Evolutionary conservation across 352 stramenopile genomes (phyloP).

Genomic region (Pelagophyceae sp.): DNA sequence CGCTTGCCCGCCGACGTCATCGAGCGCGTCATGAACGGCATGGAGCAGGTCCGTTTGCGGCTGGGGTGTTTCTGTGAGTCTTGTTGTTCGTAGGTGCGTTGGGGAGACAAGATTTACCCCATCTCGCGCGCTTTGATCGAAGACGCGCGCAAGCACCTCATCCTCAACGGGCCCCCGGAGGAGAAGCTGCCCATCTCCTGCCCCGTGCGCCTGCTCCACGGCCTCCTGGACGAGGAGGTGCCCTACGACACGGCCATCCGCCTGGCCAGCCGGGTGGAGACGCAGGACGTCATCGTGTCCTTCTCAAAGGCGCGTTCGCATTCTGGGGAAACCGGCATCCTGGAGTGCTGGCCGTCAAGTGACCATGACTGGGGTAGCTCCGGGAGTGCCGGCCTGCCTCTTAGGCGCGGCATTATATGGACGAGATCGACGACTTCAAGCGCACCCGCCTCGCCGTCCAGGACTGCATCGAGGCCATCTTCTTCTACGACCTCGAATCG

Average conservation of each 20-base stretch:
- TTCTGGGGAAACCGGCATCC: too few species aligned
- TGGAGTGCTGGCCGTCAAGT: too few species aligned
- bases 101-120: conserved; percentile 33
- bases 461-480: conserved; percentile 19
- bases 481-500: conserved; percentile 14
- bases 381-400: too few species aligned
- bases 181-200: conserved; percentile 30
- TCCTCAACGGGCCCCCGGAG: conserved; percentile 30
- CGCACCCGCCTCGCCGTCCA: conserved; percentile 20
- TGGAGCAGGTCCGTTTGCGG: not conserved
- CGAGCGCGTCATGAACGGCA: not conserved
- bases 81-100: too few species aligned
- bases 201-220: conserved; percentile 40
- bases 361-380: too few species aligned
- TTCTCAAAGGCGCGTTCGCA: too few species aligned
- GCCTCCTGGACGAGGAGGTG: conserved; percentile 39
- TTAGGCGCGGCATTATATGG: conserved; percentile 21
- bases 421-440: conserved; percentile 23
- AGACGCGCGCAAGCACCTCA: conserved; percentile 37
- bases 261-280: conserved; percentile 4
- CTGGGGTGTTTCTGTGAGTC: not conserved
- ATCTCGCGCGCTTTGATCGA: conserved; percentile 40
- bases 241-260: conserved; percentile 24
- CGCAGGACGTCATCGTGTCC: conserved; percentile 5
- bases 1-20: conserved; percentile 18